These are phyloP conservation scores for Pyronema domesticum DNA, from an alignment of 495 filamentous ascomycete genomes.

Conservation along the genomic window DNA sequence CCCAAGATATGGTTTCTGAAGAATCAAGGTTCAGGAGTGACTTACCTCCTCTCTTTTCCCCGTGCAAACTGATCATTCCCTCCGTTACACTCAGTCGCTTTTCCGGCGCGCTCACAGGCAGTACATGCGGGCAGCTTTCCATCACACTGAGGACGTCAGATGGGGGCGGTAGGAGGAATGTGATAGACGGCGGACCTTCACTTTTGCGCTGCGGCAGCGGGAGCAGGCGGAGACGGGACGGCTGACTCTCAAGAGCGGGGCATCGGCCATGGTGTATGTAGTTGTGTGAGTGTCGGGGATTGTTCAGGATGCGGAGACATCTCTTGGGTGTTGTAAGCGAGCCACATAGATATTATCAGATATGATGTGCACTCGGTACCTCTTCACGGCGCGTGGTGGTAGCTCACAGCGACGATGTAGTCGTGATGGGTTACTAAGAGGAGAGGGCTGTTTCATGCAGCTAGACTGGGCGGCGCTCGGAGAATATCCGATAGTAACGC, in stretches of 20 bases:
- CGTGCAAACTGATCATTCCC: conserved; percentile 86
- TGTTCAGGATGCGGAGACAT: not conserved
- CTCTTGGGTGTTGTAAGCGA: no score
- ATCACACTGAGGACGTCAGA: conserved; percentile 44
- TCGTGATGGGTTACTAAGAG: no score
- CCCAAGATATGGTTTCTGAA: not conserved
- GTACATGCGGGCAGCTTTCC: conserved; percentile 86
- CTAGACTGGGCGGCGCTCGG: no score
- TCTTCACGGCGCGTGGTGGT: no score
- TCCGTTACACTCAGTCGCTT: conserved; percentile 67
- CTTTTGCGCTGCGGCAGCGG: conserved; percentile 79
- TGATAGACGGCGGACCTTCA: conserved; percentile 33
- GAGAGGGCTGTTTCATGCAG: no score
- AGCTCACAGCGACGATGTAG: no score
- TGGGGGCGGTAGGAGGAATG: not conserved
- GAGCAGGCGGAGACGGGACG: conserved; percentile 85
- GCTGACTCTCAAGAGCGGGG: conserved; percentile 71
- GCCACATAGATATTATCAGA: no score
- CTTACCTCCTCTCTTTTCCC: conserved; percentile 68
- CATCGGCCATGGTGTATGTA: conserved; percentile 18
- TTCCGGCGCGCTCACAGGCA: conserved; percentile 72
- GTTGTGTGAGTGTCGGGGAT: not conserved
- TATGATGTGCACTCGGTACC: no score
- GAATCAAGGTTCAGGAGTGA: not conserved
- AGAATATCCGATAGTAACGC: no score